phyloP scores from a whole-genome alignment of 2,329 filamentous ascomycete genomes.

The Nemania sp. region DNA sequence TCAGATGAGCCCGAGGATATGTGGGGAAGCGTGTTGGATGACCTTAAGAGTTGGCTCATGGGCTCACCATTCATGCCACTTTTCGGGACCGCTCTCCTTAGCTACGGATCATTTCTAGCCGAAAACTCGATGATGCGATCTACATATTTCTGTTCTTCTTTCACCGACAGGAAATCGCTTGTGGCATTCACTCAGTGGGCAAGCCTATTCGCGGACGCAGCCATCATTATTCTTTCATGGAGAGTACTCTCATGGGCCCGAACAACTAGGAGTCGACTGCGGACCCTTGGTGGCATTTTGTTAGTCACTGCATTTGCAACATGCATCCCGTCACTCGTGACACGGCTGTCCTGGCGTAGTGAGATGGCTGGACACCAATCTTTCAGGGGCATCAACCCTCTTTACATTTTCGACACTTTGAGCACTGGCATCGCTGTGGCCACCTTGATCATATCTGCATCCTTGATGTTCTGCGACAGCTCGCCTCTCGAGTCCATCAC shows the following conservation, averaged over 20 bases:
- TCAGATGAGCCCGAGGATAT: constrained; percentile 52
- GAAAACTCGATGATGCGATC: constrained; percentile 48
- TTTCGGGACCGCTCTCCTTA: constrained; percentile 46
- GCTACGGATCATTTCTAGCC: constrained; percentile 49
- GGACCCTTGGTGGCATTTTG: constrained; percentile 50
- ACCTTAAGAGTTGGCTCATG: constrained; percentile 52
- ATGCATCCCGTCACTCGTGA: constrained; percentile 44
- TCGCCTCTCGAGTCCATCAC: constrained; percentile 49
- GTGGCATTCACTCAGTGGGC: constrained; percentile 50
- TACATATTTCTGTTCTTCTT: constrained; percentile 56
- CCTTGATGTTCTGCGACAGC: constrained; percentile 53
- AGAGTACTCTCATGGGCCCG: constrained; percentile 56
- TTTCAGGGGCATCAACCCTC: constrained; percentile 46
- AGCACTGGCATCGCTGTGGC: constrained; percentile 54
- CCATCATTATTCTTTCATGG: constrained; percentile 55
- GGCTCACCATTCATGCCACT: constrained; percentile 47
- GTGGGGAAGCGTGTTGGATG: constrained; percentile 53
- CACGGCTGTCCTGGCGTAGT: constrained; percentile 37
- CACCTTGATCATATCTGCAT: constrained; percentile 49
- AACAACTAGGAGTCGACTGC: constrained; percentile 53
- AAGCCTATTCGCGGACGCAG: constrained; percentile 52
- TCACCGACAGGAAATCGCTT: constrained; percentile 45
- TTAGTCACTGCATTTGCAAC: constrained; percentile 47
- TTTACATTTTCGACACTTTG: constrained; percentile 55
- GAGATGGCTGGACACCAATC: constrained; percentile 35